These are phyloP conservation scores for Russula emetica DNA, from an alignment of 768 basidiomycete genomes.

Conservation along the genomic window DNA sequence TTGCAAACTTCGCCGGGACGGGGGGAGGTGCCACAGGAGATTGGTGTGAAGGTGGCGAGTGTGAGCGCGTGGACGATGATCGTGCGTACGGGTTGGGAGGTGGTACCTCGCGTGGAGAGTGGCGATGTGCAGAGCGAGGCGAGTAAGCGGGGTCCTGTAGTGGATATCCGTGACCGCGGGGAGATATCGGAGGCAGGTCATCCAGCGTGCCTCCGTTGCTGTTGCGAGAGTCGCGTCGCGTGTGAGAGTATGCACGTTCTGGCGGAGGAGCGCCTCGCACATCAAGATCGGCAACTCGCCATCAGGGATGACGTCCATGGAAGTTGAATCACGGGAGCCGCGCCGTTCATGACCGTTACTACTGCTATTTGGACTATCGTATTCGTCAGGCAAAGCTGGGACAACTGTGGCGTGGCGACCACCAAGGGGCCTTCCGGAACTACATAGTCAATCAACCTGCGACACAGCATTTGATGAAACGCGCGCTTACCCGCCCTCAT, in stretches of 20 bases:
- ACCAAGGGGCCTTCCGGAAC: slow-evolving; percentile 57
- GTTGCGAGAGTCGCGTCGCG: slow-evolving; percentile 22
- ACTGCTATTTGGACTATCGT: slow-evolving; percentile 42
- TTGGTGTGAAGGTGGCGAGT: slow-evolving; percentile 33
- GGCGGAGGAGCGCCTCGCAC: slow-evolving; percentile 11
- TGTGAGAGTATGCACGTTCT: slow-evolving; percentile 20
- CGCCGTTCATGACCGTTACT: slow-evolving; percentile 27
- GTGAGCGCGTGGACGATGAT: slow-evolving; percentile 20
- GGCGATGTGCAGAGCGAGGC: slow-evolving; percentile 15
- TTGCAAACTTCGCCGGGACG: slow-evolving; percentile 56
- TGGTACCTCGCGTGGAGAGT: slow-evolving; percentile 17
- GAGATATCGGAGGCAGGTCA: slow-evolving; percentile 22
- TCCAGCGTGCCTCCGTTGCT: slow-evolving; percentile 24
- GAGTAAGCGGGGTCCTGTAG: slow-evolving; percentile 20
- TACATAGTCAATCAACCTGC: slow-evolving; percentile 26
- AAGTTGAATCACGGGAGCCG: slow-evolving; percentile 18
- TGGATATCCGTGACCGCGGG: slow-evolving; percentile 20
- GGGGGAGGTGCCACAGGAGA: slow-evolving; percentile 32
- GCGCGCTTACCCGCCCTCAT: slow-evolving; percentile 74
- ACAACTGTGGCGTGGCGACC: slow-evolving; percentile 80
- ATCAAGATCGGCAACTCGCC: slow-evolving; percentile 20
- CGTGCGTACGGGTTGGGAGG: slow-evolving; percentile 20
- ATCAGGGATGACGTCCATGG: slow-evolving; percentile 21
- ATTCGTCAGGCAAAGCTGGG: slow-evolving; percentile 74
- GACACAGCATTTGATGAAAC: slow-evolving; percentile 10